A percentile compares a stretch with the other conserved stretches of the same genome.
phyloP scores from a whole-genome alignment of 1,284 basidiomycete species.

The Omphalotus olearius region DNA sequence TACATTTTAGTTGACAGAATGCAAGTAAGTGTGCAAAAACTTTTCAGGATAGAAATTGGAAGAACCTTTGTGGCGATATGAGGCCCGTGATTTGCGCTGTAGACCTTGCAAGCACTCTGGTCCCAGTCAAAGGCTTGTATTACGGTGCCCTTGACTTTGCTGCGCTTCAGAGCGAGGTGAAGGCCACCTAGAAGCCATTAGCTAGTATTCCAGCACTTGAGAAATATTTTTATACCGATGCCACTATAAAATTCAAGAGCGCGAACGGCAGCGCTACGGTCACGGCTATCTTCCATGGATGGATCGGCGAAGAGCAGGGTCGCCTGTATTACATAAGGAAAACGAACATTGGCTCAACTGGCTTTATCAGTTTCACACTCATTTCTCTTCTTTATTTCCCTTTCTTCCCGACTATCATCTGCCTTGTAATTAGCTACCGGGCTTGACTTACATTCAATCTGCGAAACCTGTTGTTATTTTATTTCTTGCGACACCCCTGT shows the following conservation, averaged over 20 bases:
- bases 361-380: slow-evolving; percentile 1
- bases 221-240: slow-evolving; percentile 45
- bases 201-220: slow-evolving; percentile 9
- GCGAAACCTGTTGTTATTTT: slow-evolving; percentile 3
- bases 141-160: slow-evolving; percentile 41
- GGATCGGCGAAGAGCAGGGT: no score
- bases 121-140: slow-evolving; percentile 76
- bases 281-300: not conserved
- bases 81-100: slow-evolving; percentile 49
- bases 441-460: not conserved
- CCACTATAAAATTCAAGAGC: slow-evolving; percentile 77
- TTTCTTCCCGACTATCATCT: not conserved
- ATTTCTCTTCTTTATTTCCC: not conserved
- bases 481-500: slow-evolving; percentile 8
- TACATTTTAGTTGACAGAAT: slow-evolving; percentile 3
- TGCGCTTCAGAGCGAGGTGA: slow-evolving; percentile 59
- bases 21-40: no score
- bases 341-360: not conserved
- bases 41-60: not conserved
- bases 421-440: slow-evolving; percentile 6
- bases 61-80: slow-evolving; percentile 47
- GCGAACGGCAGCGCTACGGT: slow-evolving; percentile 17
- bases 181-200: slow-evolving; percentile 52
- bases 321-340: not conserved
- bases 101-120: slow-evolving; percentile 64